phyloP scores from a whole-genome alignment of 495 filamentous ascomycete species.

The Sordaria brevicollis region DNA sequence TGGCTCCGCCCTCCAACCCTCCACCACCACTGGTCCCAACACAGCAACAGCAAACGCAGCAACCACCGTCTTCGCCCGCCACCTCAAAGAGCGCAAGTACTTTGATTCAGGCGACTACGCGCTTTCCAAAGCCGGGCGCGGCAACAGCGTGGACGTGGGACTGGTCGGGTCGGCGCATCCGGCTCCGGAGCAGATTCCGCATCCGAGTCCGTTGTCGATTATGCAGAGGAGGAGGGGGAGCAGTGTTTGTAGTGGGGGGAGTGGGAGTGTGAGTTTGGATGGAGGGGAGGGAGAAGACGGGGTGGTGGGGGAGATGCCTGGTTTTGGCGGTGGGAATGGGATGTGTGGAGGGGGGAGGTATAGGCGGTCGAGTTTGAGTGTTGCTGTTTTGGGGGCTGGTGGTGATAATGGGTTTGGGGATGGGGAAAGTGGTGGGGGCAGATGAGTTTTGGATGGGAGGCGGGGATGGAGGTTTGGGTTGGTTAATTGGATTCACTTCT shows the following conservation, averaged over 20 bases:
- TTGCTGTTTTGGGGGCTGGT: background rate
- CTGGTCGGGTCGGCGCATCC: slow-evolving; percentile 83
- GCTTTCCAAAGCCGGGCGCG: slow-evolving; percentile 88
- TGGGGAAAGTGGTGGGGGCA: background rate
- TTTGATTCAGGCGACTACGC: slow-evolving; percentile 96
- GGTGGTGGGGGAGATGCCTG: background rate
- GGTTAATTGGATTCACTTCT: background rate
- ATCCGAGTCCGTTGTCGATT: slow-evolving; percentile 25
- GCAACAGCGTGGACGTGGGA: slow-evolving; percentile 75
- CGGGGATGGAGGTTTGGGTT: background rate
- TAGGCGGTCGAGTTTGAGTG: background rate
- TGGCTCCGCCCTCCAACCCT: background rate
- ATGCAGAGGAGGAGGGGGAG: background rate
- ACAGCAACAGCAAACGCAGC: slow-evolving; percentile 62
- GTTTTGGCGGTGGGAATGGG: background rate
- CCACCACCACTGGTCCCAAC: background rate
- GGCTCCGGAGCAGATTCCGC: slow-evolving; percentile 83
- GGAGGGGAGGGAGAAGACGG: background rate
- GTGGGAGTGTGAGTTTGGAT: background rate
- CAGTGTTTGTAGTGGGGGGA: background rate
- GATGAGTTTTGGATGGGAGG: background rate
- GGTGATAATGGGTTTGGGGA: background rate
- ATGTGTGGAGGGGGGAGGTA: background rate
- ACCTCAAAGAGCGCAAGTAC: slow-evolving; percentile 93
- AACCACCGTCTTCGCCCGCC: slow-evolving; percentile 61